phyloP scores from a whole-genome alignment of 306 rosid species.

The Crotalaria pallida region DNA sequence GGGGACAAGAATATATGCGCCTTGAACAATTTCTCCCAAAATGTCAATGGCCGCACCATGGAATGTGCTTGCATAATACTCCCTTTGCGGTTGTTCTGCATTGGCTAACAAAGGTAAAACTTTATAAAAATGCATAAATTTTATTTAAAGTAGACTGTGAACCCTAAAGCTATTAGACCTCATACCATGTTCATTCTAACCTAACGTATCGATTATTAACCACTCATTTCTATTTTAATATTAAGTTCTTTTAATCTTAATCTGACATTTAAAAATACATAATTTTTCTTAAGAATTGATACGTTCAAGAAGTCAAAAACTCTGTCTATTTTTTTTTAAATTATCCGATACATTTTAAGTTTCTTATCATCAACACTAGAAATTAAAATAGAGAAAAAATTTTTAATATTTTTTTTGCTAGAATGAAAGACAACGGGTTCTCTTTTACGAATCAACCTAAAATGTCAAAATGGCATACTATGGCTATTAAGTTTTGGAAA shows the following conservation, averaged over 20 bases:
- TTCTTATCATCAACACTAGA: no score
- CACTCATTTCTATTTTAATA: neutral
- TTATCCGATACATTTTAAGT: no score
- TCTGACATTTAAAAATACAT: no score
- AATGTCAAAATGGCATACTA: slow-evolving; percentile 10
- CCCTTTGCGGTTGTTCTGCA: slow-evolving; percentile 13
- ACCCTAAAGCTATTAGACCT: neutral
- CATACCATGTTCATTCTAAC: neutral
- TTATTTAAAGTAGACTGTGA: neutral
- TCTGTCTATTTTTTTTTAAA: no score
- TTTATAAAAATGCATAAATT: neutral
- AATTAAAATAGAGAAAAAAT: no score
- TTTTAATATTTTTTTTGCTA: no score
- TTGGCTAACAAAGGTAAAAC: slow-evolving; percentile 9
- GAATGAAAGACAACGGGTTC: slow-evolving; percentile 9
- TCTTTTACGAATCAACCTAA: neutral
- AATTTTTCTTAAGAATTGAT: no score
- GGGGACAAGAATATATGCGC: slow-evolving; percentile 37
- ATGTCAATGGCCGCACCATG: slow-evolving; percentile 21
- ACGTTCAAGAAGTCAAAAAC: no score
- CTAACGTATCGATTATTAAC: neutral
- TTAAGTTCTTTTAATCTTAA: no score
- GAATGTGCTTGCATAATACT: slow-evolving; percentile 30
- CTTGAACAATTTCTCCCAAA: slow-evolving; percentile 11
- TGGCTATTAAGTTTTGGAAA: neutral